These are phyloP conservation scores for Epicoccum nigrum DNA, from an alignment of 2,329 filamentous ascomycete genomes.

Conservation along the genomic window DNA sequence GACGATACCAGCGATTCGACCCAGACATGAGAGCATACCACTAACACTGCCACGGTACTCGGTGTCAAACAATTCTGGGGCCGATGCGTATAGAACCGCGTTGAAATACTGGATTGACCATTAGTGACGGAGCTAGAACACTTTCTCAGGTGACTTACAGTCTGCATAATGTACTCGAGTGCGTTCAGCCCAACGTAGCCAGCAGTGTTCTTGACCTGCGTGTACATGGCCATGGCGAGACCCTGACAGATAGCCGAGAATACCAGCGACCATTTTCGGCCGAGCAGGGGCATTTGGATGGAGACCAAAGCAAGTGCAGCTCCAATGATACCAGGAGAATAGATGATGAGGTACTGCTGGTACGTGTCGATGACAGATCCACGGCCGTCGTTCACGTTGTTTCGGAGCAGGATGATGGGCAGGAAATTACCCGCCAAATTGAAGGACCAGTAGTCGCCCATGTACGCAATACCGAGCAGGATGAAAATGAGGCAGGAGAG, in stretches of 20 bases:
- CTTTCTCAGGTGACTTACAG: slow-evolving; percentile 17
- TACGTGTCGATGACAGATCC: slow-evolving; percentile 35
- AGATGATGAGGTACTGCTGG: slow-evolving; percentile 40
- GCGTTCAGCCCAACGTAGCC: slow-evolving; percentile 39
- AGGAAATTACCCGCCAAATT: slow-evolving; percentile 37
- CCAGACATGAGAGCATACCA: slow-evolving; percentile 38
- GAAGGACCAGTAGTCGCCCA: slow-evolving; percentile 44
- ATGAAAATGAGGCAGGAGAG: slow-evolving; percentile 34
- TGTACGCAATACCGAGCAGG: slow-evolving; percentile 36
- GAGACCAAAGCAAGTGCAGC: slow-evolving; percentile 31
- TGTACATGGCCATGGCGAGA: slow-evolving; percentile 41
- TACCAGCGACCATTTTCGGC: slow-evolving; percentile 38
- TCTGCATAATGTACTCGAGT: slow-evolving; percentile 43
- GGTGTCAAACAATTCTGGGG: slow-evolving; percentile 38
- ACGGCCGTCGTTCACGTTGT: slow-evolving; percentile 34
- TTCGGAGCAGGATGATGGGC: slow-evolving; percentile 36
- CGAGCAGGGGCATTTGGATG: slow-evolving; percentile 35
- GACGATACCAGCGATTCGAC: slow-evolving; percentile 37
- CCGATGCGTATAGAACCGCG: slow-evolving; percentile 38
- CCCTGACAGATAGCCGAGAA: slow-evolving; percentile 38
- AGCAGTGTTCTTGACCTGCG: slow-evolving; percentile 33
- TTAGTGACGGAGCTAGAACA: background rate
- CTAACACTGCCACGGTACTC: slow-evolving; percentile 39
- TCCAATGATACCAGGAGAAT: slow-evolving; percentile 36
- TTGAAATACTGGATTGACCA: slow-evolving; percentile 31